Percentiles rank a stretch among this genome's conserved stretches.
Conservation (phyloP, 2,329 filamentous ascomycete species). For the Nemania abortiva region DNA sequence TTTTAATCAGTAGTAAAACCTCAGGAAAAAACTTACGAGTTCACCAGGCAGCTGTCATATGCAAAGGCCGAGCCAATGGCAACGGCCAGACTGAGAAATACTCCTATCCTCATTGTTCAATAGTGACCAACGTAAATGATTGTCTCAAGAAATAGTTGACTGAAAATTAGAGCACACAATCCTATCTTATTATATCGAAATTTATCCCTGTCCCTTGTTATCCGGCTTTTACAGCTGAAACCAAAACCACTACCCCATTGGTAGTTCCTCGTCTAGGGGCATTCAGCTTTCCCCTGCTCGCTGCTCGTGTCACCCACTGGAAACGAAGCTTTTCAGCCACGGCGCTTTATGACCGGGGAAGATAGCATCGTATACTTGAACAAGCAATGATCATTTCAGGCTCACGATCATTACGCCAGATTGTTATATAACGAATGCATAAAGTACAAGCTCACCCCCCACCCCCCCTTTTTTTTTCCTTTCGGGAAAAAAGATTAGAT, state of each 20-base stretch:
- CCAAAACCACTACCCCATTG: background rate
- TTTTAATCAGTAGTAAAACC: background rate
- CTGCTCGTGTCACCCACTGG: background rate
- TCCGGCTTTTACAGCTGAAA: background rate
- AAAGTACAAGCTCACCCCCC: too few relatives aligned
- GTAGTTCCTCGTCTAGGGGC: background rate
- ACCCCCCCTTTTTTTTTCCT: too few relatives aligned
- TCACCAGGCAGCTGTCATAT: background rate
- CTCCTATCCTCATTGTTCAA: background rate
- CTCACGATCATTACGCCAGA: too few relatives aligned
- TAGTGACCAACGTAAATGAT: background rate
- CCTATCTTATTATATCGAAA: background rate
- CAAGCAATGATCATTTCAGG: background rate
- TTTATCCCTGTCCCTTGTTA: background rate
- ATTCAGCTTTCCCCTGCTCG: background rate
- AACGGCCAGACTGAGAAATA: background rate
- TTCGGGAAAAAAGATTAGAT: too few relatives aligned
- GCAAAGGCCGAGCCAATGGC: background rate
- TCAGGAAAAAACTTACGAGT: background rate
- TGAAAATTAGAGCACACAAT: background rate
- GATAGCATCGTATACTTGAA: background rate
- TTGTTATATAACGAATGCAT: too few relatives aligned
- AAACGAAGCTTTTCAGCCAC: background rate
- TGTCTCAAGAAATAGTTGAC: background rate
- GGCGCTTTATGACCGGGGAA: background rate